These are phyloP conservation scores for Talaromyces sp. DNA, from an alignment of 2,329 filamentous ascomycete species.

Conservation along the genomic window DNA sequence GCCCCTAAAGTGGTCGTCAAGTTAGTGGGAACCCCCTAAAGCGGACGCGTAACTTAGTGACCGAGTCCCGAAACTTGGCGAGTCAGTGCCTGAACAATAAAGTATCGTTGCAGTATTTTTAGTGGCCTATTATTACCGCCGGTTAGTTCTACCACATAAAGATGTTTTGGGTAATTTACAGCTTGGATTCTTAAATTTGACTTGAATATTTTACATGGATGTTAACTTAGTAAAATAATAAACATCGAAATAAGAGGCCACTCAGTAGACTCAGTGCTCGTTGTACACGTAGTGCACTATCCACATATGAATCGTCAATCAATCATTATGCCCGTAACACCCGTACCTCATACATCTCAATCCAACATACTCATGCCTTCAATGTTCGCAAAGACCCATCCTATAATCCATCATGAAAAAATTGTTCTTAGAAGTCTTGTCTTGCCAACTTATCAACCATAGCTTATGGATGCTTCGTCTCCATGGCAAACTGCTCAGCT, in stretches of 20 bases:
- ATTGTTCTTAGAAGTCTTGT: background rate
- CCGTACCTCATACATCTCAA: background rate
- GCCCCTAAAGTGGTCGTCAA: no score
- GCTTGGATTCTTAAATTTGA: no score
- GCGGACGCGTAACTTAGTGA: no score
- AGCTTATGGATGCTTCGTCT: conserved; percentile 3
- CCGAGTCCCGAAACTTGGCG: no score
- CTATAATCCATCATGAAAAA: no score
- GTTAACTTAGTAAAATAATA: background rate
- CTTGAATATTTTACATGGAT: background rate
- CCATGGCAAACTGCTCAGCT: conserved; percentile 6
- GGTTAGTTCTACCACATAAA: no score
- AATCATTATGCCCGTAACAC: background rate
- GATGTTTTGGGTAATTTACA: no score
- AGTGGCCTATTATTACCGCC: no score
- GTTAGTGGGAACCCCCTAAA: no score
- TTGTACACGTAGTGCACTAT: background rate
- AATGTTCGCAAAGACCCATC: no score
- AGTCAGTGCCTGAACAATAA: no score
- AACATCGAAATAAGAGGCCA: background rate
- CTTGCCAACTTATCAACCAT: background rate
- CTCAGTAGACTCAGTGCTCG: background rate
- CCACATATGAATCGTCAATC: background rate
- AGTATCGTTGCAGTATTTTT: no score
- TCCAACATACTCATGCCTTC: background rate